phyloP scores from a whole-genome alignment of 164 flowering plant species.

The Umbellularia californica region DNA sequence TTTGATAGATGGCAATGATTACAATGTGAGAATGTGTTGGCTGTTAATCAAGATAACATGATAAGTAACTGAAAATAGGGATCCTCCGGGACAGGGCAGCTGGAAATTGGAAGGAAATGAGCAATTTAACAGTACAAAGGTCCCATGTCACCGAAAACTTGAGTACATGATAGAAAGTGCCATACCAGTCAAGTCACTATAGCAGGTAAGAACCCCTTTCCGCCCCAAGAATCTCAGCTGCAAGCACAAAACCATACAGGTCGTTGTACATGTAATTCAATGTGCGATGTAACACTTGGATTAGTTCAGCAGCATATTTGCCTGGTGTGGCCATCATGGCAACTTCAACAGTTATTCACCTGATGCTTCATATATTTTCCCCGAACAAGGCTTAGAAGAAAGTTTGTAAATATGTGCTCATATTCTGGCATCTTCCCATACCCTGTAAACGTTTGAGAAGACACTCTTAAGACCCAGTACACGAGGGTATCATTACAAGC shows the following conservation, averaged over 20 bases:
- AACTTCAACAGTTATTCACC: conserved; percentile 11
- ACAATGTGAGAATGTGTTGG: too few species aligned
- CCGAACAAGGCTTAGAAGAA: conserved; percentile 55
- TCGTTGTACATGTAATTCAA: conserved; percentile 17
- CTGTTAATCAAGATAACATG: too few species aligned
- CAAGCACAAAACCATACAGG: conserved; percentile 9
- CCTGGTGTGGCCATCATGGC: background rate
- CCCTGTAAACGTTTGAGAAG: conserved; percentile 35
- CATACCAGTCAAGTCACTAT: background rate
- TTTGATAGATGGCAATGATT: too few species aligned
- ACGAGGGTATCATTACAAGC: background rate
- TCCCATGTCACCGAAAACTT: background rate
- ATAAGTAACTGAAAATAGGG: background rate
- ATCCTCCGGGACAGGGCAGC: background rate
- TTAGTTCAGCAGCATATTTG: too few species aligned
- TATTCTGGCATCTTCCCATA: conserved; percentile 86
- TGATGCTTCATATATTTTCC: conserved; percentile 41
- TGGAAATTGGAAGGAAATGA: background rate
- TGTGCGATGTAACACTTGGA: background rate
- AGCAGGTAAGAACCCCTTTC: background rate
- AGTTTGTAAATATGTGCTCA: conserved; percentile 84
- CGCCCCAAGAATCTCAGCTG: conserved; percentile 5
- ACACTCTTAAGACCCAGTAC: background rate
- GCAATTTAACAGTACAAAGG: background rate
- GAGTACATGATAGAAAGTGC: background rate